Percentiles rank a stretch among this genome's conserved stretches.
Conservation (phyloP, 768 basidiomycete species). For the Pleurotus salmoneostramineus region DNA sequence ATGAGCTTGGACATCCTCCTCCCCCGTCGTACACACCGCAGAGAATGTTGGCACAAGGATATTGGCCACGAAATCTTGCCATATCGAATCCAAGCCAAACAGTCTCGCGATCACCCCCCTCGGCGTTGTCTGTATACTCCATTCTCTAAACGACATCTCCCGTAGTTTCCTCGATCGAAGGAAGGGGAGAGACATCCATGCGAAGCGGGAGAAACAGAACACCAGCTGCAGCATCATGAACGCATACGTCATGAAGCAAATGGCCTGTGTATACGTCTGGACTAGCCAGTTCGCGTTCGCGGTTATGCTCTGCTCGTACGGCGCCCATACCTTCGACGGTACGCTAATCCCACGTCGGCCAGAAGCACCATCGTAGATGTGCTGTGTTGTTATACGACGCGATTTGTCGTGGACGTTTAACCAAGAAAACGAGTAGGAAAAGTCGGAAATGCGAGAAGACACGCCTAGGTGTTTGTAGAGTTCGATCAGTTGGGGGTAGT, state of each 20-base stretch:
- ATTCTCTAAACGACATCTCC: constrained; percentile 43
- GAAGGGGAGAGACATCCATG: constrained; percentile 24
- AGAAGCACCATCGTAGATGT: constrained; percentile 66
- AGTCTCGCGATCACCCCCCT: constrained; percentile 32
- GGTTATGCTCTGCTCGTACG: background rate
- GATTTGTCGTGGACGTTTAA: constrained; percentile 25
- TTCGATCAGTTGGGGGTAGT: constrained; percentile 67
- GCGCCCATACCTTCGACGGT: constrained; percentile 34
- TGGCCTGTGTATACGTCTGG: background rate
- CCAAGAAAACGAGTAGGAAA: constrained; percentile 70
- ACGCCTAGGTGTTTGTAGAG: constrained; percentile 64
- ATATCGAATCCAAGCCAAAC: constrained; percentile 44
- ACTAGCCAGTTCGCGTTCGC: background rate
- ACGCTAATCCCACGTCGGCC: constrained; percentile 49
- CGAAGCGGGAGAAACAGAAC: constrained; percentile 10
- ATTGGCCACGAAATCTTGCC: constrained; percentile 47
- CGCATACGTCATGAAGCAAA: background rate
- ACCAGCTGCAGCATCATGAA: background rate
- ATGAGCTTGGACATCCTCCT: constrained; percentile 48
- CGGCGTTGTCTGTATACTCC: constrained; percentile 41
- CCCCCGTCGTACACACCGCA: constrained; percentile 66
- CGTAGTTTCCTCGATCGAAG: constrained; percentile 16
- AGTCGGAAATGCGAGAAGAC: constrained; percentile 49
- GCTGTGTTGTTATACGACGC: constrained; percentile 37
- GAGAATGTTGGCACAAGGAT: constrained; percentile 67